A percentile compares a stretch with the other conserved stretches of the same genome.
Conservation (phyloP, 2,329 filamentous ascomycete species). For the Hymenoscyphus albidus region DNA sequence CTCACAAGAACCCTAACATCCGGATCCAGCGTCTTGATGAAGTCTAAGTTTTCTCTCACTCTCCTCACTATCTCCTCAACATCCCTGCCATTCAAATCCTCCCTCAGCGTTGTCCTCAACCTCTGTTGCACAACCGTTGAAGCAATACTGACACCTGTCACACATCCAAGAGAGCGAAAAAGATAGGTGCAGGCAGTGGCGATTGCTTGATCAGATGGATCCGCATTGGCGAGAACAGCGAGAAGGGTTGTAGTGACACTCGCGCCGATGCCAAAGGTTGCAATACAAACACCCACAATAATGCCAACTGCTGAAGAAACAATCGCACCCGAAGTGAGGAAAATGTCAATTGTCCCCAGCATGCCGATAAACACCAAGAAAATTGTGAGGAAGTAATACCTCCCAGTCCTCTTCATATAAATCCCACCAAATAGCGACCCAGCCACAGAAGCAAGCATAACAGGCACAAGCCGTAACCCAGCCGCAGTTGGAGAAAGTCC, state of each 20-base stretch:
- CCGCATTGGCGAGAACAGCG: conserved; percentile 66
- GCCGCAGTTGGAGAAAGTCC: conserved; percentile 60
- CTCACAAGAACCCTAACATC: conserved; percentile 56
- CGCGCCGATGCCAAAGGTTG: conserved; percentile 49
- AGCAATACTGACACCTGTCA: conserved; percentile 59
- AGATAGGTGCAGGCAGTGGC: conserved; percentile 77
- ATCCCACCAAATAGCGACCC: conserved; percentile 63
- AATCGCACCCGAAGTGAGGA: conserved; percentile 54
- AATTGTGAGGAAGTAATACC: conserved; percentile 67
- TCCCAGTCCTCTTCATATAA: conserved; percentile 66
- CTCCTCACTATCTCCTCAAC: conserved; percentile 63
- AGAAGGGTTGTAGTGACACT: conserved; percentile 71
- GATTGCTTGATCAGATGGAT: conserved; percentile 65
- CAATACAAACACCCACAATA: conserved; percentile 52
- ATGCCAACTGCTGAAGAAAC: conserved; percentile 48
- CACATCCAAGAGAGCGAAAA: conserved; percentile 72
- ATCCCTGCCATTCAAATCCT: conserved; percentile 53
- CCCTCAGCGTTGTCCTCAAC: conserved; percentile 53
- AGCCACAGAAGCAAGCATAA: conserved; percentile 56
- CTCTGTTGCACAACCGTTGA: conserved; percentile 69
- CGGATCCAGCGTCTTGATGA: conserved; percentile 61
- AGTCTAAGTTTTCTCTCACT: conserved; percentile 68
- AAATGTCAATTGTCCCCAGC: conserved; percentile 51
- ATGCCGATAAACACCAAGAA: conserved; percentile 50
- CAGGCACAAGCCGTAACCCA: conserved; percentile 63